Base-by-base conservation (phyloP, 768 basidiomycete species). In the Leucosporidium yakuticum region DNA sequence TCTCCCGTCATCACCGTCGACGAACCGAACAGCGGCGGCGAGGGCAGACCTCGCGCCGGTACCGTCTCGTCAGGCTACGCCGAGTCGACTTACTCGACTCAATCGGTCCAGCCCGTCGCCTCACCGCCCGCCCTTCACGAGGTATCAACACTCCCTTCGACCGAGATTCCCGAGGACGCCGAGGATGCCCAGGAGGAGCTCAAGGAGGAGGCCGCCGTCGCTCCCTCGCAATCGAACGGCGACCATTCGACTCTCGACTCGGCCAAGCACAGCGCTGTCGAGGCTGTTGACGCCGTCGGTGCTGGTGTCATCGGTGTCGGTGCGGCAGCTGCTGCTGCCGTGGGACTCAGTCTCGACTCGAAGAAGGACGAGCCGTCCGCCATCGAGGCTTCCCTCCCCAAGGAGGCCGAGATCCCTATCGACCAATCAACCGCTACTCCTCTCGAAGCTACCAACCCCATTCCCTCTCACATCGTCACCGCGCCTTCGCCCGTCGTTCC, bases 51-150 rank as follows among this genome's bases (percentile, higher is more conserved):
- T 19, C 65, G 69, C 34, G 60, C 70, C 39, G 51, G 64, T 47
- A 71, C 70, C 4, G 59, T 62, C 27, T 39, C 67, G 14, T 63
- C 61, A 1, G 20, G 36, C 27, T 71, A 71, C 57, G 67, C 67
- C 70, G 70, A 71, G 36, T 68, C 70, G 32, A 65, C 36, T 47
- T 64, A 64, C 60, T 67, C 62, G 4, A 48, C 56, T 54, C 47
- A 44, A 15, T 44, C 39, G 39, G 14, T 60, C 57, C 25, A 36
- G 31, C 32, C 32, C 15, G 29, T 44, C 23, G 48, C 48, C 14
- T 34, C 57, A 11, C 34, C 61, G 4, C 48, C 69, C 1, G 29
- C 60, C 21, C 31, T 60, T 17, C 64, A 50, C n/a, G 57, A 31
- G 12, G 53, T 36, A 55, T 21, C 64, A 4, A 51, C 59, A 7